phyloP scores from a whole-genome alignment of 208 protist genomes.

The Crithidia brevicula region DNA sequence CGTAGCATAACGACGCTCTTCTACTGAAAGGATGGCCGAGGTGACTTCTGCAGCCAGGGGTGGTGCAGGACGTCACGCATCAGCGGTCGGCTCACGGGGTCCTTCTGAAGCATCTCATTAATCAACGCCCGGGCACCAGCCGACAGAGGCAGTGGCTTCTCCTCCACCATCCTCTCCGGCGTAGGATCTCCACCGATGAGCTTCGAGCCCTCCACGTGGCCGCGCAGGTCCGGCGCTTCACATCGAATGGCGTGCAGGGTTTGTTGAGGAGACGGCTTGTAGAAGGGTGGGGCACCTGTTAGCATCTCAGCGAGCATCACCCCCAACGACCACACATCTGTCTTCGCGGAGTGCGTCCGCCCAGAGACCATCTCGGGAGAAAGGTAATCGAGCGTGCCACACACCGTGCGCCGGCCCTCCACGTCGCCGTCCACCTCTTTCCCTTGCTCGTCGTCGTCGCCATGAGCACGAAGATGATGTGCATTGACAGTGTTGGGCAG shows the following conservation, averaged over 20 bases:
- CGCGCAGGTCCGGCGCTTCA: slow-evolving; percentile 39
- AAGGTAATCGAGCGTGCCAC: slow-evolving; percentile 99
- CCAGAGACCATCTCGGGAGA: slow-evolving; percentile 97
- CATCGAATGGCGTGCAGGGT: slow-evolving; percentile 72
- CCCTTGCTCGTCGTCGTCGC: no score
- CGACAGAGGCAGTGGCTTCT: slow-evolving; percentile 24
- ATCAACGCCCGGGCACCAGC: slow-evolving; percentile 41
- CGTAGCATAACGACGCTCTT: no score
- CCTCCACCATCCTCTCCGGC: neutral
- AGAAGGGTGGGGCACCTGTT: slow-evolving; percentile 78
- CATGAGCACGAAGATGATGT: no score
- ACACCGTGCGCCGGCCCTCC: slow-evolving; percentile 63
- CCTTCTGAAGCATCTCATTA: slow-evolving; percentile 62
- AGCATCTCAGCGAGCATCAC: slow-evolving; percentile 87
- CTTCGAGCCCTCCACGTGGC: neutral
- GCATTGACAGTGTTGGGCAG: neutral
- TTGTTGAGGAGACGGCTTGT: slow-evolving; percentile 41
- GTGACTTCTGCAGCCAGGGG: slow-evolving; percentile 63
- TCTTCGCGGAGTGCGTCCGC: slow-evolving; percentile 56
- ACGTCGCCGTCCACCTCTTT: neutral
- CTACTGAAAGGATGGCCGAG: neutral
- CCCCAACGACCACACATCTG: slow-evolving; percentile 92
- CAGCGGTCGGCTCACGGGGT: slow-evolving; percentile 52
- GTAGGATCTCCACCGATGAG: neutral
- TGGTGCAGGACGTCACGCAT: slow-evolving; percentile 68